Evolutionary conservation across 78 protist genomes (phyloP).

Genomic region (Speleostelium caveatum): DNA sequence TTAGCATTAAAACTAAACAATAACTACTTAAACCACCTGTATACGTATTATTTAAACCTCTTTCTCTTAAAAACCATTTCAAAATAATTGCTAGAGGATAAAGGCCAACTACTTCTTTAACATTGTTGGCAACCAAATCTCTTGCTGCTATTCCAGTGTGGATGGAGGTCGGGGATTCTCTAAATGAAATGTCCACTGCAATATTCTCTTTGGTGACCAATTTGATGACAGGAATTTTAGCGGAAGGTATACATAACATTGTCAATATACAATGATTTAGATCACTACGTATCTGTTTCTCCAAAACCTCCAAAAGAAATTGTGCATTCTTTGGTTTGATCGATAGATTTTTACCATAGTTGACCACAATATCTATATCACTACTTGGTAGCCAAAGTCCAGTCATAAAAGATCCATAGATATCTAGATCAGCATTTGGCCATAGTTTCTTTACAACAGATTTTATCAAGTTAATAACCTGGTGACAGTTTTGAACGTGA

Average conservation of each 20-base stretch:
- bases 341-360: slow-evolving; percentile 61
- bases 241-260: slow-evolving; percentile 70
- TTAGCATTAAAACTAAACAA: slow-evolving; percentile 70
- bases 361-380: slow-evolving; percentile 71
- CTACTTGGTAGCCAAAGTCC: slow-evolving; percentile 67
- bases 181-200: slow-evolving; percentile 56
- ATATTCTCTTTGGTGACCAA: slow-evolving; percentile 66
- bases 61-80: slow-evolving; percentile 70
- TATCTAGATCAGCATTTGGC: slow-evolving; percentile 72
- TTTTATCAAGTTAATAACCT: slow-evolving; percentile 37
- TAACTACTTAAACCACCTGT: slow-evolving; percentile 70
- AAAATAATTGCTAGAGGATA: slow-evolving; percentile 73
- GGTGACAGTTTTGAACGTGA: slow-evolving; percentile 72
- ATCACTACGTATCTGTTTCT: slow-evolving; percentile 64
- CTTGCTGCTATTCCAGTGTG: slow-evolving; percentile 76
- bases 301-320: slow-evolving; percentile 59
- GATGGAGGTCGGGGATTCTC: slow-evolving; percentile 61
- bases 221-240: slow-evolving; percentile 68
- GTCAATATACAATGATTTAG: slow-evolving; percentile 35
- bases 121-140: slow-evolving; percentile 55
- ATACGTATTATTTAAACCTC: slow-evolving; percentile 74
- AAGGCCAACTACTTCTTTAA: slow-evolving; percentile 42
- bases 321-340: slow-evolving; percentile 75
- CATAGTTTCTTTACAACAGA: slow-evolving; percentile 53
- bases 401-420: slow-evolving; percentile 59